Evolutionary conservation across 2,329 filamentous ascomycete genomes (phyloP).

Genomic region (Basipetospora chlamydospora): DNA sequence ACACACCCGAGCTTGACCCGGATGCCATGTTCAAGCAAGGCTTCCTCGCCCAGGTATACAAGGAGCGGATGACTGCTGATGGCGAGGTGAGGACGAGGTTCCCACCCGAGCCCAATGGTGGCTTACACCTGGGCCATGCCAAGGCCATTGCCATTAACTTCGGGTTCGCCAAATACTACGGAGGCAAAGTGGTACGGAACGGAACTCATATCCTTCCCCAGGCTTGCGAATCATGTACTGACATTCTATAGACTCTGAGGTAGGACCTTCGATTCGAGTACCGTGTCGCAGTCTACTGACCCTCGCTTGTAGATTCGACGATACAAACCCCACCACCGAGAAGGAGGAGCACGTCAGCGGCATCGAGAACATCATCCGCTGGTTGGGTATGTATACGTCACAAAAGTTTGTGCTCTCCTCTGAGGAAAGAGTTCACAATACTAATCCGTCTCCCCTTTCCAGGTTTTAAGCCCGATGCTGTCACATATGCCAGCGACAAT

Average conservation of each 20-base stretch:
- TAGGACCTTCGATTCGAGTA: conserved; percentile 7
- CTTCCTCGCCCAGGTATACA: conserved; percentile 59
- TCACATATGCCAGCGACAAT: conserved; percentile 84
- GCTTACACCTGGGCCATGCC: conserved; percentile 81
- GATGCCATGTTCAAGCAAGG: conserved; percentile 69
- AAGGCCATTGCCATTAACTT: conserved; percentile 97
- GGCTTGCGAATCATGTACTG: too few species aligned
- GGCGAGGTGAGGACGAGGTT: conserved; percentile 56
- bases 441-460: not conserved
- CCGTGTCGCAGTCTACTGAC: conserved; percentile 3
- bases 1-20: conserved; percentile 30
- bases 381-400: conserved; percentile 44
- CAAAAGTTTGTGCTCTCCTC: not conserved
- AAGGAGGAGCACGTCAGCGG: conserved; percentile 78
- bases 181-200: conserved; percentile 39
- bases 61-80: conserved; percentile 39
- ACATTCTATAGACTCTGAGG: conserved; percentile 15
- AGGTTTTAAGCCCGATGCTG: conserved; percentile 57
- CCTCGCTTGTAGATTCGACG: conserved; percentile 54
- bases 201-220: conserved; percentile 7
- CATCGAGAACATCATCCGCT: conserved; percentile 77
- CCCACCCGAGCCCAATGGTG: conserved; percentile 83
- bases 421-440: not conserved
- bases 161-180: conserved; percentile 76
- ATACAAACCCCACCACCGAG: conserved; percentile 90